Evolutionary conservation across 805 yeast genomes (phyloP), one percentile per base, ranked within the genome.

Genomic region (Hanseniaspora jakobsenii): DNA sequence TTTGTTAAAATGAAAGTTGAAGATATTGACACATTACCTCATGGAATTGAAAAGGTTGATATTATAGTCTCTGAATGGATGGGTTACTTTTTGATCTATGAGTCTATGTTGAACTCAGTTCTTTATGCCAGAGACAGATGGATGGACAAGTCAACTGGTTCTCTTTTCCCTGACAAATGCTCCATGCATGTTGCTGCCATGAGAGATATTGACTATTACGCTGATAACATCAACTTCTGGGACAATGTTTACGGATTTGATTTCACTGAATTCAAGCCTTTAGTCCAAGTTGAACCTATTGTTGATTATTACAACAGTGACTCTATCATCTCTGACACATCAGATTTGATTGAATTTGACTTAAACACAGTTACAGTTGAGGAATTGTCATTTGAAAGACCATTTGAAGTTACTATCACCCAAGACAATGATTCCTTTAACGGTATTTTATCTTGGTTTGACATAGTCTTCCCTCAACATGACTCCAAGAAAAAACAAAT

Each of bases 61-160:
- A 89, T 91, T 54, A 91, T 91, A 53, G 78, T 91, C 49, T 78
- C 91, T 51, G 99, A 91, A 64, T 91, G 99, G 99, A 91, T 91
- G 99, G 99, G 99, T 14, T 91, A 91, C 64, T 91, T 91, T 58
- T 65, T 93, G 53, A 70, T 93, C 47, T 91, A 89, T 61, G 99
- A 91, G 70, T 83, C 95, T 49, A 91, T 91, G 99, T 72, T 91
- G 61, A 97, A 91, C 64, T 85, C 97, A 22, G 98, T 91, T 22
- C 67, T 91, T 53, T 75, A 75, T 54, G 99, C 99, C 28, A 76
- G 99, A 65, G 99, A 91, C 65, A 77, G 72, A 60, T 93, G 86
- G 63, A 68, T 83, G 49, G 66, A 57, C 18, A 60, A 67, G 55
- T 26, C 31, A 17, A 94, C 83, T 40, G 99, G 99, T 12, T 70